Base-by-base conservation (phyloP, 1,284 basidiomycete species). In the Apiotrichum mycotoxinovorans region DNA sequence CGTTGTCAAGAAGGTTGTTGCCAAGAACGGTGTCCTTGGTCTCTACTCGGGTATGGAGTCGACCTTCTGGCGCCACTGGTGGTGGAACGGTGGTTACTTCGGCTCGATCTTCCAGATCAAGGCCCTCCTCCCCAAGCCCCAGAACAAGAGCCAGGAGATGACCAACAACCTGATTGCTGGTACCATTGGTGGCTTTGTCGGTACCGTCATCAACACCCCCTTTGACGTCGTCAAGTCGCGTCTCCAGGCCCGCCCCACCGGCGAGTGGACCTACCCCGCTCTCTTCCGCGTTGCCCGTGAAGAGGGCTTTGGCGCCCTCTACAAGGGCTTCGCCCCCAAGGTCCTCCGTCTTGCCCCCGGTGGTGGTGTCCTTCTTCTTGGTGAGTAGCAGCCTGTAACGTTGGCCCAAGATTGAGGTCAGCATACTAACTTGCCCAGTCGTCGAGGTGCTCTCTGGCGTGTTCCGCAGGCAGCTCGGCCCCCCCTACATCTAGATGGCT, bases 111-210 rank as follows among this genome's bases (percentile, higher is more conserved):
- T 86, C 81, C 87, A 88, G 76, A 86, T 96, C 56, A 84, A 86
- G 60, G 70, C 81, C 0, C 61, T 92, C 60, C 79, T 98, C 47
- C 92, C 94, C 50, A 91, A 91, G 73, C 83, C 94, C 15, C 82
- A 89, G 87, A 84, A 82, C 40, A 84, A 84, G 66, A 81, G 87
- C 74, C 83, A 79, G 9, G 83, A 88, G 66, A 81, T 99, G 30
- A 66, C 87, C 61, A 98, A 98, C 80, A 97, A 98, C 77, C 91
- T 99, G 67, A 78, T 91, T 53, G 91, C 92, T 22, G 95, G 95
- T 58, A 78, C 87, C 20, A 77, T 96, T 58, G 96, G 95, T 69
- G 96, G 95, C 22, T 91, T 91, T 67, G 83, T 94, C 46, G 95
- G 95, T 42, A 83, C 82, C 3, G 74, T 77, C 27, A 61, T 81